Base-by-base conservation (phyloP, 352 stramenopile genomes). In the Phytophthora fragariae region DNA sequence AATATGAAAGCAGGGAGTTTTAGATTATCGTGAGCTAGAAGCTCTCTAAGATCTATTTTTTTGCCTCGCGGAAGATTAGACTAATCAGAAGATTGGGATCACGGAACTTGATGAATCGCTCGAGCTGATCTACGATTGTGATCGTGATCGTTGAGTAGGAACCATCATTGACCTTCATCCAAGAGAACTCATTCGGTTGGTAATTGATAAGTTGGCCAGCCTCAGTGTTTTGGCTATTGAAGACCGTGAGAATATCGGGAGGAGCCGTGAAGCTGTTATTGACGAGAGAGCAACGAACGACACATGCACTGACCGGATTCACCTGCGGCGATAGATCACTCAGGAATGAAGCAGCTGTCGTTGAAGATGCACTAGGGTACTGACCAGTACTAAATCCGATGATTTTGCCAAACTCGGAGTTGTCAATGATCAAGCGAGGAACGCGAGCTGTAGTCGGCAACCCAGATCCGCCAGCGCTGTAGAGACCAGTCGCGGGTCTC, bases 401-500 rank as follows among this genome's bases (percentile, higher is more conserved):
- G 9, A 68, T 15, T 1, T 19, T 41, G 5, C 39, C 54, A 29
- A 74, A 69, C 1, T 7, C 41, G 24, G 55, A 33, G 47, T 65
- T 71, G 15, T 58, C 35, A 21, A 71, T 59, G 27, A 65, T 65
- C 14, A 71, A 24, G 0, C 47, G 44, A 44, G 56, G 64, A 0
- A 49, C 33, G 11, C 47, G 44, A 37, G 56, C 37, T 2, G 64
- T 54, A 2, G 56, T 71, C 2, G 66, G 59, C 3, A 81, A 21
- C 14, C 70, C 74, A 53, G 35, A 54, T 37, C 75, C 75, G 15
- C 41, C 57, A 15, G 49, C 19, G 3, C 39, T 21, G 46, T 73
- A 73, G 0, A 63, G 19, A 14, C 66, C 58, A 14, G 57, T 62
- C 8, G 65, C 46, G 1, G 65, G 65, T 1, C 65, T 31, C 0